Evolutionary conservation across 257 asterid genomes (phyloP), one percentile per base, ranked within the genome.

Genomic region (Thymus mandschuricus): DNA sequence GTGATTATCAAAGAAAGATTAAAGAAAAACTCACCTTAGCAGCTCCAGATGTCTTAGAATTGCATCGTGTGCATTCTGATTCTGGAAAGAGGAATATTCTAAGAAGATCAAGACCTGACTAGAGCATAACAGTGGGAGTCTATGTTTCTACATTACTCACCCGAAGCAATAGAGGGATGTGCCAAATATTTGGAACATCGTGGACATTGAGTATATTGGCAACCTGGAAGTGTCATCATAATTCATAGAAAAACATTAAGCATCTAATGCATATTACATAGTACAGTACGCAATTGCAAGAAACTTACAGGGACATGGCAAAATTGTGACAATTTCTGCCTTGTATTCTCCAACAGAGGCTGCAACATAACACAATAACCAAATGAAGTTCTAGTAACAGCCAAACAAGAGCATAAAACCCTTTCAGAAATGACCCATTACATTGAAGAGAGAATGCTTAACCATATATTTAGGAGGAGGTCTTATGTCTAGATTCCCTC

Each of bases 111-210:
- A 58, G 41, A 66, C 10, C 60, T 44, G 30, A 49, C 31, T 43
- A 67, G 35, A 31, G 54, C 31, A 64, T 5, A 69, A 49, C 49
- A 34, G 58, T 55, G 52, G 10, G 49, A 31, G 48, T 9, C 28
- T 57, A 73, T 44, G 62, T 38, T 60, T 58, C 8, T 10, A 65
- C 30, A 68, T 70, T 64, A 80, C 91, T 60, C 70, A 88, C 97
- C 91, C 83, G 92, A 73, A 92, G 95, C 82, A 92, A 78, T 50
- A 88, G 96, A 74, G 96, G 97, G 72, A 88, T 63, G 75, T 90
- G 97, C 97, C 98, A 92, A 75, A 92, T 92, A 83, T 92, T 92
- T 43, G 98, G 98, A 77, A 92, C 98, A 35, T 89, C 96, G 6
- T 92, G 97, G 60, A 92, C 83, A 66, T 80, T 83, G 41, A 89